Conservation (phyloP, 371 early-diverging fungal genomes). For the Rhizopus microsporus region DNA sequence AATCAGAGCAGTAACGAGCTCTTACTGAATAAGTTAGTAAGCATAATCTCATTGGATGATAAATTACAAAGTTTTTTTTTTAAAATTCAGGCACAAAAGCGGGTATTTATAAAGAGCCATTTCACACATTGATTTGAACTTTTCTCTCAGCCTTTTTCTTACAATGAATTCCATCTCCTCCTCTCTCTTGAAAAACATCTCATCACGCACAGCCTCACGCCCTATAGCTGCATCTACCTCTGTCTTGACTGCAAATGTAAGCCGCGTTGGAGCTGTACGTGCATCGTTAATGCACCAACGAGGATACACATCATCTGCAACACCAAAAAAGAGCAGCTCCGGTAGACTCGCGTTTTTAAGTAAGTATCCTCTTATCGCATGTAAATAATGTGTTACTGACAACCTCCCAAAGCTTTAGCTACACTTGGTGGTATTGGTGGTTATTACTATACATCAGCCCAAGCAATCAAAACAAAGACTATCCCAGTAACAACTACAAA, state of each 20-base stretch:
- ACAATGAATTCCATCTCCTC: conserved; percentile 7
- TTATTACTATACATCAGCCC: conserved; percentile 52
- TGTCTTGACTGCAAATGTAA: conserved; percentile 7
- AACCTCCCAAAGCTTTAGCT: conserved; percentile 32
- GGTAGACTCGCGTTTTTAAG: conserved; percentile 26
- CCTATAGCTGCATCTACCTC: conserved; percentile 13
- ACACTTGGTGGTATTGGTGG: conserved; percentile 55
- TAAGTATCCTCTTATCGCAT: conserved; percentile 5
- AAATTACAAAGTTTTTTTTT: too few relatives aligned
- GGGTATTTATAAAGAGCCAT: too few relatives aligned
- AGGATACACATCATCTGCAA: conserved; percentile 22
- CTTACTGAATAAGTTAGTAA: too few relatives aligned
- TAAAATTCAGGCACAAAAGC: too few relatives aligned
- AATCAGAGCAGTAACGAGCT: too few relatives aligned
- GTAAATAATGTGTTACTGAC: not conserved
- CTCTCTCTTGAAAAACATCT: conserved; percentile 4
- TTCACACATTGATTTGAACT: too few relatives aligned
- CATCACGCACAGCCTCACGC: conserved; percentile 8
- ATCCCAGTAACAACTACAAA: conserved; percentile 20
- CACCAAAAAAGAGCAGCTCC: conserved; percentile 28
- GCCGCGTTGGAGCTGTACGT: conserved; percentile 16
- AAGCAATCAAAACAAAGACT: conserved; percentile 29
- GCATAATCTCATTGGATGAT: too few relatives aligned
- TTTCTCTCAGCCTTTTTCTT: not conserved
- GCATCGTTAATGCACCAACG: conserved; percentile 16